A percentile compares a stretch with the other conserved stretches of the same genome.
Evolutionary conservation across 306 rosid genomes (phyloP).

Genomic region (Casuarina cunninghamiana): DNA sequence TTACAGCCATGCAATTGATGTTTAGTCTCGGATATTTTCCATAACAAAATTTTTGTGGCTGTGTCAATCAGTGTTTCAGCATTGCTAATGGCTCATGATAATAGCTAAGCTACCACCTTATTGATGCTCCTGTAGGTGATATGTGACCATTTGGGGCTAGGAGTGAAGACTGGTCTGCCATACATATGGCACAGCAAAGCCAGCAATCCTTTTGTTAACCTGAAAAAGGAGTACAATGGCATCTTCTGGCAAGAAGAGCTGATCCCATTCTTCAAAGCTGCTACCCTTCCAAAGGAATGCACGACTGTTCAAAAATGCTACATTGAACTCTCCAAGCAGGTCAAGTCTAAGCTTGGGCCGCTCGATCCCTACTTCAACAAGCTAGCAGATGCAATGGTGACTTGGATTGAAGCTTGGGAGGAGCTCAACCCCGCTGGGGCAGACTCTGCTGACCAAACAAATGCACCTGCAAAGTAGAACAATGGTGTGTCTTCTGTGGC

Average conservation of each 20-base stretch:
- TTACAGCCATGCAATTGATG: background rate
- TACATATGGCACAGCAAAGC: constrained; percentile 99
- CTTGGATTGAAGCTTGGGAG: constrained; percentile 96
- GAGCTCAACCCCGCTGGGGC: constrained; percentile 56
- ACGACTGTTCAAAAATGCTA: constrained; percentile 75
- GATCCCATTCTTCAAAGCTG: constrained; percentile 80
- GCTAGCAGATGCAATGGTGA: constrained; percentile 86
- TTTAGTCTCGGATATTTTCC: no score
- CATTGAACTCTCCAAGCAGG: constrained; percentile 85
- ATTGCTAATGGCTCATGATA: no score
- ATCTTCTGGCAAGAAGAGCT: constrained; percentile 91
- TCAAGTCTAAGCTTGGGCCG: constrained; percentile 59
- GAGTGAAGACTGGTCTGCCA: constrained; percentile 89
- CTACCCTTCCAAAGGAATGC: constrained; percentile 61
- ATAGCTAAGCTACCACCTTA: background rate
- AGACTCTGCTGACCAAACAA: constrained; percentile 31
- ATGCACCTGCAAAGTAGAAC: constrained; percentile 42
- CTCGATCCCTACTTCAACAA: constrained; percentile 70
- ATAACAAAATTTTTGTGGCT: no score
- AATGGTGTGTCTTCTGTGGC: no score
- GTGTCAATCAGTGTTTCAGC: no score
- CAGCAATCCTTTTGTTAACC: constrained; percentile 89
- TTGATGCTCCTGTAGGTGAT: constrained; percentile 54
- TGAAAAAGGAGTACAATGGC: constrained; percentile 85
- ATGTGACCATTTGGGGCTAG: constrained; percentile 77